phyloP scores from a whole-genome alignment of 345 rosid genomes.

The Eutrema heterophyllum region DNA sequence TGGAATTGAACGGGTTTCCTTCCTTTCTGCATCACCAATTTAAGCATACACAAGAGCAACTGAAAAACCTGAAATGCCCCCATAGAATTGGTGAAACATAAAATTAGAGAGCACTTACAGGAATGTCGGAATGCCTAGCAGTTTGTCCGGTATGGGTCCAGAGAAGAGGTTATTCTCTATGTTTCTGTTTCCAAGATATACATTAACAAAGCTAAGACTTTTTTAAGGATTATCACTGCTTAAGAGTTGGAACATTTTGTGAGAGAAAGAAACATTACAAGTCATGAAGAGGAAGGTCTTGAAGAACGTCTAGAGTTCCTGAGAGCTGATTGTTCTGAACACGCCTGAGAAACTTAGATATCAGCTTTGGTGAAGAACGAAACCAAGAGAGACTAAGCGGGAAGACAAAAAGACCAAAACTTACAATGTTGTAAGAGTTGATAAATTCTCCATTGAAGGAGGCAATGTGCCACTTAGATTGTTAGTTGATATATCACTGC shows the following conservation, averaged over 20 bases:
- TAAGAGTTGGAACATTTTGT: conserved; percentile 17
- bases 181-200: conserved; percentile 8
- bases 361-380: conserved; percentile 25
- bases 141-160: conserved; percentile 82
- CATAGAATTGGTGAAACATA: neutral
- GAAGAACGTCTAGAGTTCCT: conserved; percentile 79
- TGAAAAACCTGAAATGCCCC: conserved; percentile 7
- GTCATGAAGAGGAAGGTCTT: conserved; percentile 24
- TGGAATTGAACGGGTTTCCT: conserved; percentile 71
- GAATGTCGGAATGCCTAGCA: conserved; percentile 67
- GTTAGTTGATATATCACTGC: conserved; percentile 83
- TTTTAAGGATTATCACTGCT: neutral
- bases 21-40: conserved; percentile 54
- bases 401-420: conserved; percentile 14
- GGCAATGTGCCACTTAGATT: conserved; percentile 84
- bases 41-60: neutral
- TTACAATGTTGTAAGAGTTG: conserved; percentile 71
- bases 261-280: too few relatives aligned
- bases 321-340: conserved; percentile 88
- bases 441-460: conserved; percentile 59
- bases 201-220: neutral
- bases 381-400: neutral
- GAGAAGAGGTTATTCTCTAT: conserved; percentile 34
- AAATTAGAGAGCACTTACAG: conserved; percentile 38
- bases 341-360: conserved; percentile 53